Conservation (phyloP, 2,329 filamentous ascomycete species). For the Colletotrichum agaves region DNA sequence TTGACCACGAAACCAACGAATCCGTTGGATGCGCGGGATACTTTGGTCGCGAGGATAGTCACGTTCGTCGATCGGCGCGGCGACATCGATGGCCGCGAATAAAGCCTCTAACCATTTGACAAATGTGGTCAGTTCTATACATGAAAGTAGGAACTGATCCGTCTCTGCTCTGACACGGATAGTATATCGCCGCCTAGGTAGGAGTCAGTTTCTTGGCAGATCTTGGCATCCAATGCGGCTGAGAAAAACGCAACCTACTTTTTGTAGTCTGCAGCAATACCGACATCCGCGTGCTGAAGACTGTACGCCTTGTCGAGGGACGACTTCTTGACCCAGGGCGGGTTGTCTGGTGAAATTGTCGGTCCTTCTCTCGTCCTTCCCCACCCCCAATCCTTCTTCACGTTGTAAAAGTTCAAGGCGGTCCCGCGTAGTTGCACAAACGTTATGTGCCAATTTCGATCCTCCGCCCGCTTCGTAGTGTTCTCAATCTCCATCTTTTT, state of each 20-base stretch:
- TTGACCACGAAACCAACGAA: constrained; percentile 60
- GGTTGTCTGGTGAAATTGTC: constrained; percentile 60
- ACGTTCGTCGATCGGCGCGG: constrained; percentile 76
- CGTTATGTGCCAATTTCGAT: constrained; percentile 72
- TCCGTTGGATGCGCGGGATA: constrained; percentile 66
- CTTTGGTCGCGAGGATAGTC: constrained; percentile 71
- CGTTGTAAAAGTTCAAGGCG: constrained; percentile 71
- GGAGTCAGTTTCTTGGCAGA: constrained; percentile 34
- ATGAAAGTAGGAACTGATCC: constrained; percentile 78
- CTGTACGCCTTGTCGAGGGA: constrained; percentile 75
- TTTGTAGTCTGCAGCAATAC: constrained; percentile 77
- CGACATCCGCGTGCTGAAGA: constrained; percentile 79
- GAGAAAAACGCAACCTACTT: constrained; percentile 60
- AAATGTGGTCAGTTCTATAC: constrained; percentile 72
- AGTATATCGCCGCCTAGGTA: constrained; percentile 67
- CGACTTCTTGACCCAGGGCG: constrained; percentile 62
- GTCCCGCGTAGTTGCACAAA: constrained; percentile 76
- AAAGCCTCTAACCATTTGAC: constrained; percentile 75
- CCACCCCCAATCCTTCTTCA: constrained; percentile 67
- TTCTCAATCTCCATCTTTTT: constrained; percentile 75
- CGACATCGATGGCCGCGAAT: constrained; percentile 79
- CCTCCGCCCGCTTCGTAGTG: constrained; percentile 69
- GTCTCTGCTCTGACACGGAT: constrained; percentile 78
- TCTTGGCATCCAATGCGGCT: constrained; percentile 34
- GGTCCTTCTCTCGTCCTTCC: constrained; percentile 59